Evolutionary conservation across 306 rosid species (phyloP), one percentile per base, ranked within the genome.

Genomic region (Vigna angularis): DNA sequence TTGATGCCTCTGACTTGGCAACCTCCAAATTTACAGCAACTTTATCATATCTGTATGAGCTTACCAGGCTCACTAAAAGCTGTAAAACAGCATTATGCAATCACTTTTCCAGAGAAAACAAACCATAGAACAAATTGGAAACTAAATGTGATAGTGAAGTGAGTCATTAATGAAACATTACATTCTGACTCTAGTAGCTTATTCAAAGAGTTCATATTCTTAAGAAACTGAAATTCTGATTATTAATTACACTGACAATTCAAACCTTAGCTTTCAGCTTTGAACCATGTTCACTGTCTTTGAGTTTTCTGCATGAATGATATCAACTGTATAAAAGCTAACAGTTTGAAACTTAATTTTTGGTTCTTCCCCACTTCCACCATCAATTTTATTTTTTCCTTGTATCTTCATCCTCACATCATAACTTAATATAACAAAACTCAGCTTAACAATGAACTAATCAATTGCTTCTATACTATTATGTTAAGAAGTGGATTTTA

Each of bases 1-100:
- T 87, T 59, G 78, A 76, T 58, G 98, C 94, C 77, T 93, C 99
- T 9, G 81, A 74, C 72, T 83, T 74, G 47, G 96, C 90, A 62
- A 86, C 65, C 16, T 76, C 82, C 9, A 68, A 64, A 76, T 80
- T 94, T 76, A 91, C 91, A 44, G 75, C 84, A 32, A 87, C 91
- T 82, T 83, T 87, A 58, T 96, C 91, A 64, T 90, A 84, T 83
- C 99, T 91, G 73, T 79, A 96, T 11, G 98, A 90, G 86, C 94
- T 88, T 84, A 96, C 94, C 26, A 96, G 69, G 56, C 93, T 86
- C 70, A 91, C 76, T 17, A 96, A 87, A 84, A 96, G 82, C 99
- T 96, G 90, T 74, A 38, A 26, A 80, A 84, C 45, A 32, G 32
- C 55, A 32, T 61, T 55, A 62, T 38, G 16, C 80, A 85, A 56